These are phyloP conservation scores for Baeospora myosura DNA, from an alignment of 1,284 basidiomycete species.

Conservation along the genomic window DNA sequence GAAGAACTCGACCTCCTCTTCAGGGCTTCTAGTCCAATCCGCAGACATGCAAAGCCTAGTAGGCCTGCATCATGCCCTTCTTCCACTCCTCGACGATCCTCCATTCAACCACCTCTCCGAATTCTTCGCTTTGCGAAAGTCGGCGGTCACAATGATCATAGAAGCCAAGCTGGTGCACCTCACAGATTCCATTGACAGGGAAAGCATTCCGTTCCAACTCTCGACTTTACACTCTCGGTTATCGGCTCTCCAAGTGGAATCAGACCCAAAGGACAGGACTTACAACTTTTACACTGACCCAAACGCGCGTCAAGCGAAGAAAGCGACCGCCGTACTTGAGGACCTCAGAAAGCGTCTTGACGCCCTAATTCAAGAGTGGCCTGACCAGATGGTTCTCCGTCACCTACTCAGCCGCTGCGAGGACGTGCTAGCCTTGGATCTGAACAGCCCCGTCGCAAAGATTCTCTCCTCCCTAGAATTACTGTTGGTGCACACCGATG, in stretches of 20 bases:
- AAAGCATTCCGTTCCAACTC: constrained; percentile 44
- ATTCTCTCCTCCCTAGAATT: constrained; percentile 83
- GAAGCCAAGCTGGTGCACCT: constrained; percentile 23
- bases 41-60: background rate
- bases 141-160: constrained; percentile 26
- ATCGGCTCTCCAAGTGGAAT: constrained; percentile 20
- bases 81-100: background rate
- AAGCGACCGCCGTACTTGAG: constrained; percentile 46
- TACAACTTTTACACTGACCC: constrained; percentile 80
- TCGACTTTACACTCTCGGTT: constrained; percentile 32
- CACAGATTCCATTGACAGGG: constrained; percentile 39
- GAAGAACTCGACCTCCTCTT: background rate
- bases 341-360: constrained; percentile 49
- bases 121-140: constrained; percentile 21
- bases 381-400: constrained; percentile 94
- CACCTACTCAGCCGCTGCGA: constrained; percentile 78
- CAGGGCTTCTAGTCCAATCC: background rate
- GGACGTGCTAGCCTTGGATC: constrained; percentile 56
- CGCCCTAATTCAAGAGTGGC: constrained; percentile 75
- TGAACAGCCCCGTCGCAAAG: constrained; percentile 76
- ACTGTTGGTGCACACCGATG: constrained; percentile 82
- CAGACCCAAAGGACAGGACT: constrained; percentile 15
- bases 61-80: background rate
- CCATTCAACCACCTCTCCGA: constrained; percentile 9
- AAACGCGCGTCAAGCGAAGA: constrained; percentile 66